Base-by-base conservation (phyloP, 2,329 filamentous ascomycete species). In the Fusarium sp. region DNA sequence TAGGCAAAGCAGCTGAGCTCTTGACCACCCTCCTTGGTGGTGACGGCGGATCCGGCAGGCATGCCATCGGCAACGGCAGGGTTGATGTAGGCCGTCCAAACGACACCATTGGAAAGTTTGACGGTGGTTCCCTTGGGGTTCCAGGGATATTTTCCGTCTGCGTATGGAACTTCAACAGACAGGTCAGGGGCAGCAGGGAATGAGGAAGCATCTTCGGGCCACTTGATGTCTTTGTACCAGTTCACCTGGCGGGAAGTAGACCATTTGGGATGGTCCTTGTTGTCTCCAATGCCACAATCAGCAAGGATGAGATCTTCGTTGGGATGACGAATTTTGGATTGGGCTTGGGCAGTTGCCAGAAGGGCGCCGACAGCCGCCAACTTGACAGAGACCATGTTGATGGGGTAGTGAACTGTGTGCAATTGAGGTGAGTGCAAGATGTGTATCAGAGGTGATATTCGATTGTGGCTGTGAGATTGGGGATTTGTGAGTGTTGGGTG, bases 191-290 rank as follows among this genome's bases (percentile, higher is more conserved):
- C 75, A 16, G 75, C 72, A 13, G 80, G 80, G 40, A 80, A 80
- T 14, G 74, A 70, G 30, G 77, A 77, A 40, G 74, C 77, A 30
- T 75, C 75, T 6, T 73, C 69, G 16, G 80, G 77, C 81, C 81
- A 82, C 34, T 72, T 59, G 45, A 82, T 76, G 12, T 81, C 76
- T 47, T 78, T 56, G 57, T 82, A 82, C 81, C 81, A 82, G 65
- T 82, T 82, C 72, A 82, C 80, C 68, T 82, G 81, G 42, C 81
- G 81, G 46, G 81, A 82, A 7, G 81, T 82, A 9, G 81, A 82
- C 81, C 81, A 82, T 34, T 74, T 75, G 12, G 76, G 72, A 42
- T 82, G 78, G 9, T 76, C 74, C n/a, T 77, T 73, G 70, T 82
- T 81, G 61, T 81, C 78, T 8, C 81, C 81, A 57, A 82, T 82